A percentile compares a stretch with the other conserved stretches of the same genome.
Evolutionary conservation across 176 grass and related monocot species (phyloP).

Genomic region (Carex scoparia): DNA sequence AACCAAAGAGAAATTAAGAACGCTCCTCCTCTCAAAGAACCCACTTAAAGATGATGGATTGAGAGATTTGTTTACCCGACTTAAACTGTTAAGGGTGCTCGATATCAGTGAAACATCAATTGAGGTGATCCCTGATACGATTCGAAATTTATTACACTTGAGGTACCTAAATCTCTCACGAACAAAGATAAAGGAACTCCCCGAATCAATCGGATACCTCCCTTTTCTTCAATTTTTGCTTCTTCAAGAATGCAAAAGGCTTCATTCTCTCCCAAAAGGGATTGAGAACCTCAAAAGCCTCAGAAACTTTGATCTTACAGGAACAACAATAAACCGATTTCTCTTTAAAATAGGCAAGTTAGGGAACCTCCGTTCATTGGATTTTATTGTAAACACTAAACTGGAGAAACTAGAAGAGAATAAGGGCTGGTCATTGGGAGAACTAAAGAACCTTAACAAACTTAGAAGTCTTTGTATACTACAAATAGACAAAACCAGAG

Average conservation of each 20-base stretch:
- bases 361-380: conserved; percentile 42
- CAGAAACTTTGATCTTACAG: conserved; percentile 56
- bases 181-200: conserved; percentile 51
- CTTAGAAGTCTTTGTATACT: conserved; percentile 50
- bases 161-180: conserved; percentile 61
- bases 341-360: conserved; percentile 58
- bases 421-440: conserved; percentile 45
- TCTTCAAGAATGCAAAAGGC: conserved; percentile 48
- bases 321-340: conserved; percentile 29
- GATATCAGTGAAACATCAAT: conserved; percentile 56
- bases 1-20: conserved; percentile 42
- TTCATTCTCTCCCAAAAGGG: conserved; percentile 51
- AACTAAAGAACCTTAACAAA: conserved; percentile 53
- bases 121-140: conserved; percentile 40
- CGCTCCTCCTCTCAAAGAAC: conserved; percentile 59
- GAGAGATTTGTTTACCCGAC: conserved; percentile 32
- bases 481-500: conserved; percentile 44
- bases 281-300: conserved; percentile 52
- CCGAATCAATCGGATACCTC: conserved; percentile 41
- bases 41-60: conserved; percentile 29
- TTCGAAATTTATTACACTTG: conserved; percentile 52
- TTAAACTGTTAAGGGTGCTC: conserved; percentile 41
- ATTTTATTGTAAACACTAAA: conserved; percentile 26
- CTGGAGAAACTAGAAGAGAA: conserved; percentile 7
- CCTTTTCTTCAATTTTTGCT: conserved; percentile 59